Evolutionary conservation across 1,139 yeast genomes (phyloP).

Genomic region (Zygosaccharomyces sapae): DNA sequence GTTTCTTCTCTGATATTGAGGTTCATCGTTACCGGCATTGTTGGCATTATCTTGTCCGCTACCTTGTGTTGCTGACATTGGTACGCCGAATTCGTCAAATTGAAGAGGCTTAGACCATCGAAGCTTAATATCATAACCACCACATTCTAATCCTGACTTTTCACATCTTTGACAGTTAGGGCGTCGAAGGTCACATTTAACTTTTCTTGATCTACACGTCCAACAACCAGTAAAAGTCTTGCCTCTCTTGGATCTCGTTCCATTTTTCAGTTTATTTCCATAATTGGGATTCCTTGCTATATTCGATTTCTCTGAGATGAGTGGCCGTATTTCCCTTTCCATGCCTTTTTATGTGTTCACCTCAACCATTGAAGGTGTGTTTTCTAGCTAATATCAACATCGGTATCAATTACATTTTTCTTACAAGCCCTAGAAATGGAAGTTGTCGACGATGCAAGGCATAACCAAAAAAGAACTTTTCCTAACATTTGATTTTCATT

Average conservation of each 20-base stretch:
- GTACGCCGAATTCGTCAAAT: slow-evolving; percentile 42
- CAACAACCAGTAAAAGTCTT: slow-evolving; percentile 61
- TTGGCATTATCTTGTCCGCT: slow-evolving; percentile 1
- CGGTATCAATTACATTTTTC: slow-evolving; percentile 4
- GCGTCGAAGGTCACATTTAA: slow-evolving; percentile 53
- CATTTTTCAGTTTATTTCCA: not conserved
- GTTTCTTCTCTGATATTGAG: slow-evolving; percentile 51
- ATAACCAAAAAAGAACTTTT: too few relatives aligned
- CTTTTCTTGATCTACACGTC: slow-evolving; percentile 57
- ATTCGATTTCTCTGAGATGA: not conserved
- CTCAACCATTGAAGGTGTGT: not conserved
- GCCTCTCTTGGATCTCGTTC: slow-evolving; percentile 19
- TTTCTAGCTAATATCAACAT: not conserved
- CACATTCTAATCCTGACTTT: slow-evolving; percentile 59
- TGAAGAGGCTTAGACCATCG: slow-evolving; percentile 65
- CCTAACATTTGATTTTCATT: too few relatives aligned
- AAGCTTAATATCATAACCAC: slow-evolving; percentile 77
- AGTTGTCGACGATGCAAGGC: slow-evolving; percentile 2
- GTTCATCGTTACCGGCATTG: slow-evolving; percentile 20
- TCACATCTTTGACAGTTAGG: slow-evolving; percentile 53
- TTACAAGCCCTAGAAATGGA: slow-evolving; percentile 3
- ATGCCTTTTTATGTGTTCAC: not conserved
- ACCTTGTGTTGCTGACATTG: slow-evolving; percentile 30
- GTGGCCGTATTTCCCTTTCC: slow-evolving; percentile 1
- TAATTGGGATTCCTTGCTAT: not conserved